Evolutionary conservation across 345 rosid genomes (phyloP).

Genomic region (Boechera retrofracta): DNA sequence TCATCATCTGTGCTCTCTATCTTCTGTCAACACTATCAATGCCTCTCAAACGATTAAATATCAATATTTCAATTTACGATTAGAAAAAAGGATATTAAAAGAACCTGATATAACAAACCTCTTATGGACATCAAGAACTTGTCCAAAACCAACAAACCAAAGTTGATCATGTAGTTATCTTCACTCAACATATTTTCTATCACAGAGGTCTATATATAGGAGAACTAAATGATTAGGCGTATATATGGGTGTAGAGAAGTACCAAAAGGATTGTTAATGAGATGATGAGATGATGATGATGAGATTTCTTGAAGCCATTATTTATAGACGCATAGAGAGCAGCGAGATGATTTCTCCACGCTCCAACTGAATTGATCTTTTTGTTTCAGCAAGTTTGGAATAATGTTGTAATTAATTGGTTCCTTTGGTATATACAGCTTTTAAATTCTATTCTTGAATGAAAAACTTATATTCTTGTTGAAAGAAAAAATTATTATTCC

Average conservation of each 20-base stretch:
- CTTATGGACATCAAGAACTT: constrained; percentile 1
- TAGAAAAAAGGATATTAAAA: neutral
- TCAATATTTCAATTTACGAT: neutral
- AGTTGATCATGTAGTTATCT: neutral
- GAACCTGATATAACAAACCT: constrained; percentile 7
- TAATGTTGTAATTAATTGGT: constrained; percentile 22
- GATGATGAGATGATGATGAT: constrained; percentile 18
- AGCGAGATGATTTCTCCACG: neutral
- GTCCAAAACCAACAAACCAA: neutral
- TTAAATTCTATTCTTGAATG: neutral
- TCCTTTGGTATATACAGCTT: constrained; percentile 31
- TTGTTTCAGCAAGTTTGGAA: constrained; percentile 34
- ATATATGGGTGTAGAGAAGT: neutral
- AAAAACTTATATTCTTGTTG: neutral
- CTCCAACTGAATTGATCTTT: constrained; percentile 2
- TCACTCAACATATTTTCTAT: neutral
- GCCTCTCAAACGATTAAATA: constrained; percentile 9
- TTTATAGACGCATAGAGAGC: constrained; percentile 33
- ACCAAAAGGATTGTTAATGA: constrained; percentile 26
- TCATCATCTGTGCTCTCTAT: constrained; percentile 88
- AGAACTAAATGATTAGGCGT: neutral
- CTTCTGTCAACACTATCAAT: constrained; percentile 74
- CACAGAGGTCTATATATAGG: neutral
- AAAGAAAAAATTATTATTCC: neutral
- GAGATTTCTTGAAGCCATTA: constrained; percentile 30